A percentile compares a stretch with the other conserved stretches of the same genome.
Conservation (phyloP, 2,329 filamentous ascomycete species). For the Emmonsiellopsis sp. region DNA sequence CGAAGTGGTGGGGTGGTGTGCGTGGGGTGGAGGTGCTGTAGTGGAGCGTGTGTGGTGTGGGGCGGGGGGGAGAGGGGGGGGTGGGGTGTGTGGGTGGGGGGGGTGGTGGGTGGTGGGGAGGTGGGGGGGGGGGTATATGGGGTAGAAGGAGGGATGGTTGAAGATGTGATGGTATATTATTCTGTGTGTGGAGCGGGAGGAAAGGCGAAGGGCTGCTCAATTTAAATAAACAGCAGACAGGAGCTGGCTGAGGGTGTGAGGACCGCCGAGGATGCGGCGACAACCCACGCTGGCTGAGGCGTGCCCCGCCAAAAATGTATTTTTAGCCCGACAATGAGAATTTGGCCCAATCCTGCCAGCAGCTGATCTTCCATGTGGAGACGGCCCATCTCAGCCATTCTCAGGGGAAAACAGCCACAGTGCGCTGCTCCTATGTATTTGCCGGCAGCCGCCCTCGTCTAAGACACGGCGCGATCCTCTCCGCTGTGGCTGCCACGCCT, state of each 20-base stretch:
- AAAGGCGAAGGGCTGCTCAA: neutral
- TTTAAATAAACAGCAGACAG: neutral
- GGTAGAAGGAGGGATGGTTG: conserved; percentile 18
- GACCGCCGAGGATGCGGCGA: neutral
- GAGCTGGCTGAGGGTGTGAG: neutral
- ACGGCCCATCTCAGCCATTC: neutral
- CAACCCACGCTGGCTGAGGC: conserved; percentile 4
- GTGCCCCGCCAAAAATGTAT: conserved; percentile 2
- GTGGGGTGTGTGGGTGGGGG: no score
- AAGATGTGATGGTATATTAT: conserved; percentile 9
- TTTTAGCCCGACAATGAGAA: neutral
- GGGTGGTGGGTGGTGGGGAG: no score
- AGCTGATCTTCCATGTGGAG: neutral
- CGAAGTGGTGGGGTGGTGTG: no score
- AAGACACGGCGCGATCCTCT: no score
- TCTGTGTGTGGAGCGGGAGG: neutral
- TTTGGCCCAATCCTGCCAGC: neutral
- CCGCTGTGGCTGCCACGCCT: no score
- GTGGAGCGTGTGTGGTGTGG: no score
- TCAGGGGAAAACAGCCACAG: neutral
- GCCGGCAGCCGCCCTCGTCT: no score
- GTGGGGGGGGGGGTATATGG: no score
- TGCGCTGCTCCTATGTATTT: neutral
- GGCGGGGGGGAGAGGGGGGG: no score
- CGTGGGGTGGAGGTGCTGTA: no score